phyloP scores from a whole-genome alignment of 2,329 filamentous ascomycete species.

The Xylaria sp. region DNA sequence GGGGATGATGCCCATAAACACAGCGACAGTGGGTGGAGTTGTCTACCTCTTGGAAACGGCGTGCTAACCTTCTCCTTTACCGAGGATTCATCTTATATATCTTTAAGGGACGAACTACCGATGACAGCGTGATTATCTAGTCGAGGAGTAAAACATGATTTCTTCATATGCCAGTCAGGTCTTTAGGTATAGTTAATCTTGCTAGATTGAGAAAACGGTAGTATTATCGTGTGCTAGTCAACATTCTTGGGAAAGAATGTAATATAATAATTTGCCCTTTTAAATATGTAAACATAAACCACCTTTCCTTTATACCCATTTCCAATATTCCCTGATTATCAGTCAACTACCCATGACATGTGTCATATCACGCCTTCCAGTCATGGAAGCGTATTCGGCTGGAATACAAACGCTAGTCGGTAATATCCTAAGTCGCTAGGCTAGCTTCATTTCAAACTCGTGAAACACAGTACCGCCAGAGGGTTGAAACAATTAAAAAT shows the following conservation, averaged over 20 bases:
- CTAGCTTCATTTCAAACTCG: background rate
- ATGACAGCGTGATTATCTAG: background rate
- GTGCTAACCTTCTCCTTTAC: conserved; percentile 5
- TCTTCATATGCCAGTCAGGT: background rate
- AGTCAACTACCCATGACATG: background rate
- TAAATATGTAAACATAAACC: background rate
- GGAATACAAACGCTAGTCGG: background rate
- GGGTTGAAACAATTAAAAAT: background rate
- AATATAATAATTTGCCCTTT: background rate
- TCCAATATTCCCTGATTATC: background rate
- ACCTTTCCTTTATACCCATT: background rate
- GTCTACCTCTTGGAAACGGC: background rate
- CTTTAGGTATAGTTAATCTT: background rate
- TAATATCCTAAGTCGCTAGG: background rate
- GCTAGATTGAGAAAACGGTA: background rate
- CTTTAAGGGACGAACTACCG: background rate
- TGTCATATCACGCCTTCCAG: background rate
- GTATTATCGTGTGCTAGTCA: background rate
- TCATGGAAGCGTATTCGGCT: background rate
- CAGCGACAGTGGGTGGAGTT: background rate
- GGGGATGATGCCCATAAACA: background rate
- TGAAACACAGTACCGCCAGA: background rate
- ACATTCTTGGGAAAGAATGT: background rate
- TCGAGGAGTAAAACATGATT: background rate
- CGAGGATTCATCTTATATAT: conserved; percentile 10